These are phyloP conservation scores for Zanthoxylum bungeanum DNA, from an alignment of 345 rosid genomes.

Conservation along the genomic window DNA sequence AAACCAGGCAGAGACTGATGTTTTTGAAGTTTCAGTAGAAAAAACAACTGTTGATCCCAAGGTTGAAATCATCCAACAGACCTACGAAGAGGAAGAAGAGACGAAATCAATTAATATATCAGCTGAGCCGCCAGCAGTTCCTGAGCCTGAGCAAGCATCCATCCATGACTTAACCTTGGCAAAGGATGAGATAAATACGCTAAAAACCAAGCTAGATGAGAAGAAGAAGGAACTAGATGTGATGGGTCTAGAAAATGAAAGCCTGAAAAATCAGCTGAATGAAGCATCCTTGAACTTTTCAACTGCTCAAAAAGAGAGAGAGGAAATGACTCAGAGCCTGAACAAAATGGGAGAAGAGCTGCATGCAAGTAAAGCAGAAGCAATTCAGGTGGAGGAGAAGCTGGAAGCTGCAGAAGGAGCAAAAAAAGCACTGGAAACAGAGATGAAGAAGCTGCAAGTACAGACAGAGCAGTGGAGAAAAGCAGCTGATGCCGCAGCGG, in stretches of 20 bases:
- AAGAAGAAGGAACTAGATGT: conserved; percentile 53
- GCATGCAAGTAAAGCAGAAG: conserved; percentile 47
- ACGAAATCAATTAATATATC: conserved; percentile 15
- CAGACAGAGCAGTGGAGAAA: conserved; percentile 98
- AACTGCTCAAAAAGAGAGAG: conserved; percentile 45
- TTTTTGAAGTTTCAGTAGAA: conserved; percentile 63
- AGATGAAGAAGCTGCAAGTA: conserved; percentile 78
- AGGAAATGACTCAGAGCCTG: conserved; percentile 42
- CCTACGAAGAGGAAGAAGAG: conserved; percentile 23
- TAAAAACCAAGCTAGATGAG: conserved; percentile 55
- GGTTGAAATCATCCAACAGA: conserved; percentile 16
- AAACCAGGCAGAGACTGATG: conserved; percentile 58
- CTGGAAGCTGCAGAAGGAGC: conserved; percentile 52
- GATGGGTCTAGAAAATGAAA: conserved; percentile 46
- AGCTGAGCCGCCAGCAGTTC: conserved; percentile 17
- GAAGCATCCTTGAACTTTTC: conserved; percentile 38
- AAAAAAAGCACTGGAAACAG: conserved; percentile 59
- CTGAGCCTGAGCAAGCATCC: conserved; percentile 30
- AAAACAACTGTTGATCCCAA: conserved; percentile 32
- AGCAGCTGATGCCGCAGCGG: conserved; percentile 95
- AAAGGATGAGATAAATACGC: conserved; percentile 49
- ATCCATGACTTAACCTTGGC: conserved; percentile 34
- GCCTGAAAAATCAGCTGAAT: conserved; percentile 49
- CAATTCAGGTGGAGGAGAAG: conserved; percentile 42
- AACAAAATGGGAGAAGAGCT: conserved; percentile 53